Percentiles rank a stretch among this genome's conserved stretches.
These are phyloP conservation scores for Sonneratia caseolaris DNA, from an alignment of 345 rosid genomes.

Conservation along the genomic window DNA sequence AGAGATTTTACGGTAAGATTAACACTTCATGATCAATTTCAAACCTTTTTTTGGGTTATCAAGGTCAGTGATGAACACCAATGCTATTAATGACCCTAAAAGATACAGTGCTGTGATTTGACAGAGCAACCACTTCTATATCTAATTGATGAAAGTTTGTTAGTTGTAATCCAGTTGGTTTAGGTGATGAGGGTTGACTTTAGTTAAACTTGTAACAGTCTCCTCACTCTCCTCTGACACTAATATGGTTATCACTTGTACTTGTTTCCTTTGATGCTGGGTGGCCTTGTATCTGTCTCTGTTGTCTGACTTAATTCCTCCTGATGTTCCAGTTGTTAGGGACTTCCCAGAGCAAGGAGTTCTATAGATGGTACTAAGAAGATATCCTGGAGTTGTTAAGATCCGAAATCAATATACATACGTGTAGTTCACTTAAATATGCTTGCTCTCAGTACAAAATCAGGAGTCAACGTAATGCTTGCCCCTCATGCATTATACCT, in stretches of 20 bases:
- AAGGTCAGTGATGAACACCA: not conserved
- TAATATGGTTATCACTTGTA: not conserved
- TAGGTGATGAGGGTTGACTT: not conserved
- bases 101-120: not conserved
- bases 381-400: not conserved
- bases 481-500: not conserved
- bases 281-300: not conserved
- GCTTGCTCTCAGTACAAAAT: not conserved
- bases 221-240: not conserved
- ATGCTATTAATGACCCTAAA: not conserved
- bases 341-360: constrained; percentile 23
- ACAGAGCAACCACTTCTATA: not conserved
- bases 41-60: not conserved
- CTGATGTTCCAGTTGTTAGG: constrained; percentile 25
- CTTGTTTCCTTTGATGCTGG: not conserved
- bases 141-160: not conserved
- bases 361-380: not conserved
- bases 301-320: constrained; percentile 2
- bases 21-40: not conserved
- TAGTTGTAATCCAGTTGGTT: not conserved
- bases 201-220: not conserved
- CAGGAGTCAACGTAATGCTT: not conserved
- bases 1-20: not conserved
- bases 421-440: not conserved
- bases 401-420: not conserved